Conservation (phyloP, 495 filamentous ascomycete species). For the Neurospora sp. region DNA sequence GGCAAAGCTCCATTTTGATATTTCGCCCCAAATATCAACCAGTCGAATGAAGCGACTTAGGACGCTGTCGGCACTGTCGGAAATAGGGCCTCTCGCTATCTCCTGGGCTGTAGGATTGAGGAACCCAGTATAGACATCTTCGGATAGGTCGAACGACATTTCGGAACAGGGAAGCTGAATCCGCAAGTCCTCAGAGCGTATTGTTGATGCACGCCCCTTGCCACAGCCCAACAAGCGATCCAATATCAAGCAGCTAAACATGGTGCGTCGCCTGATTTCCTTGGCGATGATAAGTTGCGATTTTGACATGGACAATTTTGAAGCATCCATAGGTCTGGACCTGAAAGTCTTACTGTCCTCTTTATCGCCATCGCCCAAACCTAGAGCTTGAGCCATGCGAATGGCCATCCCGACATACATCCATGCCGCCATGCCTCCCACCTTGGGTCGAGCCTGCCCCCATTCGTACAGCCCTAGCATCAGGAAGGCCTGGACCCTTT, state of each 20-base stretch:
- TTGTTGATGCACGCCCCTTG: conserved; percentile 60
- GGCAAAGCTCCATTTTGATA: conserved; percentile 65
- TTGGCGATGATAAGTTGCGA: conserved; percentile 52
- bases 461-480: conserved; percentile 83
- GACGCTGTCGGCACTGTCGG: conserved; percentile 58
- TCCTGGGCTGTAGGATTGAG: conserved; percentile 23
- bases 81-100: conserved; percentile 28
- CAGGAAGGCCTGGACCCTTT: conserved; percentile 64
- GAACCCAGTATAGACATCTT: conserved; percentile 53
- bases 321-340: conserved; percentile 7
- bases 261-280: conserved; percentile 71
- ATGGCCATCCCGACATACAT: conserved; percentile 70
- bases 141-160: conserved; percentile 54
- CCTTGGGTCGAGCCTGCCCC: conserved; percentile 51
- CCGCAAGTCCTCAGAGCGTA: conserved; percentile 54
- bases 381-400: conserved; percentile 60
- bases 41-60: conserved; percentile 68
- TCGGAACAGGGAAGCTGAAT: conserved; percentile 61
- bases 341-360: conserved; percentile 17
- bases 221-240: conserved; percentile 72
- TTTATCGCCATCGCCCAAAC: conserved; percentile 55
- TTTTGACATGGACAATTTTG: conserved; percentile 14
- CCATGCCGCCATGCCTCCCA: conserved; percentile 65
- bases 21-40: conserved; percentile 68
- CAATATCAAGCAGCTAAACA: conserved; percentile 79